A percentile compares a stretch with the other conserved stretches of the same genome.
Evolutionary conservation across 2,329 filamentous ascomycete species (phyloP).

Genomic region (Trichocomaceae sp.): DNA sequence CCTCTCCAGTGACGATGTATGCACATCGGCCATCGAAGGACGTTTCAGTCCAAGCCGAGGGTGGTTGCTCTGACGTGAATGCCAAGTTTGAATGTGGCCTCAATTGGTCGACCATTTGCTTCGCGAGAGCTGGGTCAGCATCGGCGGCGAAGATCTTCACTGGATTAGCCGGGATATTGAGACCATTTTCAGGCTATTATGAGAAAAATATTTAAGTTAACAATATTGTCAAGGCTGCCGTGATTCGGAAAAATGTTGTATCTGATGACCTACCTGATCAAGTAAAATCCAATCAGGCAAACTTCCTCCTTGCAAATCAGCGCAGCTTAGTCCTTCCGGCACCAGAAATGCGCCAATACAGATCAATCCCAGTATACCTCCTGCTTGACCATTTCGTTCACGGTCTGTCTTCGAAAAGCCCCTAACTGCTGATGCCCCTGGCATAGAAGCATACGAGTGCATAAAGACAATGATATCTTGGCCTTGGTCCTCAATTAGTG

Average conservation of each 20-base stretch:
- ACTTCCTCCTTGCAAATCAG: conserved; percentile 19
- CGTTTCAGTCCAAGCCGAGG: conserved; percentile 22
- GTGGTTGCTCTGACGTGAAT: conserved; percentile 20
- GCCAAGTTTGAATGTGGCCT: conserved; percentile 20
- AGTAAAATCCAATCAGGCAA: conserved; percentile 21
- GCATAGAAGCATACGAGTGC: conserved; percentile 31
- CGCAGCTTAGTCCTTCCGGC: conserved; percentile 26
- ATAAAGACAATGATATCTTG: conserved; percentile 24
- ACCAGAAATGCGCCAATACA: conserved; percentile 32
- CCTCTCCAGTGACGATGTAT: conserved; percentile 19
- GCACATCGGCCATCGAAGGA: conserved; percentile 16
- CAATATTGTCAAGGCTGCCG: no score
- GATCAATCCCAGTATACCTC: conserved; percentile 26
- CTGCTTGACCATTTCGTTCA: conserved; percentile 20
- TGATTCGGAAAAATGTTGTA: no score
- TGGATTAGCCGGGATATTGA: conserved; percentile 2
- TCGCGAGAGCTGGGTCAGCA: neutral
- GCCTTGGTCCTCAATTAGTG: conserved; percentile 20
- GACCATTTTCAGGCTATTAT: neutral
- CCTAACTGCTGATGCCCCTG: conserved; percentile 22
- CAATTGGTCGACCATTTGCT: conserved; percentile 12
- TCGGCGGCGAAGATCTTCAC: conserved; percentile 3
- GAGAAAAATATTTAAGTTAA: no score
- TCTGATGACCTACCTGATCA: conserved; percentile 15
- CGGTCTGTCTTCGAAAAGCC: conserved; percentile 23